Percentiles rank a stretch among this genome's conserved stretches.
phyloP scores from a whole-genome alignment of 352 stramenopile genomes.

The Peronospora farinosa region DNA sequence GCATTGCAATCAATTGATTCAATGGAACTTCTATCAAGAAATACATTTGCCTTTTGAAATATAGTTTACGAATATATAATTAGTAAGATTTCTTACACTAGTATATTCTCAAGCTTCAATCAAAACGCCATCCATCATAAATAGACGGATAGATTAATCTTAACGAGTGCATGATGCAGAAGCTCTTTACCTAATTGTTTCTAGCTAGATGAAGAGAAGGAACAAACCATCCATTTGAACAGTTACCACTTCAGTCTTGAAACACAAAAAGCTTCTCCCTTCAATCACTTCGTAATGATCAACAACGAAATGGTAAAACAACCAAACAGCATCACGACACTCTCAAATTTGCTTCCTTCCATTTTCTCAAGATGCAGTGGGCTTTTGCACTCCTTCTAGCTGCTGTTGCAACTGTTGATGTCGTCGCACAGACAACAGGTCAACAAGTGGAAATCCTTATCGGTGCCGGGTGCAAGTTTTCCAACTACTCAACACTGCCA shows the following conservation, averaged over 20 bases:
- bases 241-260: conserved; percentile 4
- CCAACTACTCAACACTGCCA: conserved; percentile 40
- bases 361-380: conserved; percentile 14
- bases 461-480: conserved; percentile 47
- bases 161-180: conserved; percentile 8
- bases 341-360: conserved; percentile 21
- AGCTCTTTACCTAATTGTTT: not conserved
- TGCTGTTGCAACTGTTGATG: conserved; percentile 3
- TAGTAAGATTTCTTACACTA: no score
- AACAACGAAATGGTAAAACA: not conserved
- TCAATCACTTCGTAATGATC: conserved; percentile 9
- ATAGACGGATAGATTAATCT: conserved; percentile 26
- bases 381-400: conserved; percentile 8
- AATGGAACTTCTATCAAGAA: no score
- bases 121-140: not conserved
- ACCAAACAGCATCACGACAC: conserved; percentile 17
- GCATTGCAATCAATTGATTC: no score
- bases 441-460: conserved; percentile 29
- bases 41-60: no score
- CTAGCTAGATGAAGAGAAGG: not conserved
- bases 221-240: not conserved
- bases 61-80: no score
- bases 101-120: not conserved
- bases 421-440: conserved; percentile 9
- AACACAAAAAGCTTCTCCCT: conserved; percentile 16